Evolutionary conservation across 495 filamentous ascomycete genomes (phyloP).

Genomic region (Lasiosphaeria hispida): DNA sequence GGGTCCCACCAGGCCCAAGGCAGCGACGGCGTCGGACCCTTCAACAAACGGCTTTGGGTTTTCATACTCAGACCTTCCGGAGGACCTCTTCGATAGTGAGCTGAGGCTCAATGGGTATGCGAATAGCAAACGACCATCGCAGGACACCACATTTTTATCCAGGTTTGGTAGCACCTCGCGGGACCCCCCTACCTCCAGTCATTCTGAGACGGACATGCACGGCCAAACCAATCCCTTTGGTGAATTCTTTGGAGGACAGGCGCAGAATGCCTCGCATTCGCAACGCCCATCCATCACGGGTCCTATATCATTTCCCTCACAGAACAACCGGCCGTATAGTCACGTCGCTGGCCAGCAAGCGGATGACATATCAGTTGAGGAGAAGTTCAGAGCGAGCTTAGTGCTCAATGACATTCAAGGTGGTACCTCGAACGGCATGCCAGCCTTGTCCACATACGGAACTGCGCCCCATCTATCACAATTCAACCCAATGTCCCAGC

Average conservation of each 20-base stretch:
- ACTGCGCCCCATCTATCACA: constrained; percentile 26
- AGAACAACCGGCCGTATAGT: constrained; percentile 10
- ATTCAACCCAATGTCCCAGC: constrained; percentile 36
- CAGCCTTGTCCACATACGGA: constrained; percentile 8
- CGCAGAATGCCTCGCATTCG: constrained; percentile 14
- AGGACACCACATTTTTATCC: constrained; percentile 20
- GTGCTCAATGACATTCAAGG: constrained; percentile 5
- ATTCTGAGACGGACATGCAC: constrained; percentile 29
- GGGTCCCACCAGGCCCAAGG: constrained; percentile 15
- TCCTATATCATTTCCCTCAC: constrained; percentile 16
- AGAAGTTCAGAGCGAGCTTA: constrained; percentile 7
- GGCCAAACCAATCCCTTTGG: constrained; percentile 11
- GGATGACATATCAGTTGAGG: constrained; percentile 15
- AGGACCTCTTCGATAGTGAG: too few relatives aligned
- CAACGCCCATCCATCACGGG: constrained; percentile 28
- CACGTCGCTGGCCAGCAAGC: constrained; percentile 9
- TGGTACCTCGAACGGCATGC: constrained; percentile 9
- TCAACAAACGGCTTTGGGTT: not conserved
- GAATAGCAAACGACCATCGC: constrained; percentile 15
- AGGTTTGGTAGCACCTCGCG: constrained; percentile 19
- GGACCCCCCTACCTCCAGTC: constrained; percentile 31
- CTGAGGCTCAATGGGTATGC: not conserved
- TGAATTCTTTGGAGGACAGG: constrained; percentile 5
- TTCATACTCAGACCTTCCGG: not conserved
- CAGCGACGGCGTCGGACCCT: constrained; percentile 1